Percentiles rank a stretch among this genome's conserved stretches.
Conservation (phyloP, 306 rosid species). For the Prunus mume region DNA sequence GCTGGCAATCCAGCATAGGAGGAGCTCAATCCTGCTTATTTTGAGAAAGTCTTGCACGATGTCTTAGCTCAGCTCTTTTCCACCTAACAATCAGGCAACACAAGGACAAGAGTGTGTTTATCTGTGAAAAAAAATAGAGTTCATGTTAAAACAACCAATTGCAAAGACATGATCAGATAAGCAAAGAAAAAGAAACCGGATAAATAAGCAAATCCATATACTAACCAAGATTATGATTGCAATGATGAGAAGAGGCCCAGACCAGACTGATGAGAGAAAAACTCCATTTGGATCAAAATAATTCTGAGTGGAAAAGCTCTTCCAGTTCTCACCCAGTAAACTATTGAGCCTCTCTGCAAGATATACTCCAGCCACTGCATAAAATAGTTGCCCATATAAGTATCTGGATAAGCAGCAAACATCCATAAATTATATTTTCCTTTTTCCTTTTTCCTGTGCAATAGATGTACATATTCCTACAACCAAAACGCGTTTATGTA, state of each 20-base stretch:
- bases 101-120: slow-evolving; percentile 81
- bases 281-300: slow-evolving; percentile 84
- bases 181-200: background rate
- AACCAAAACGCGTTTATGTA: background rate
- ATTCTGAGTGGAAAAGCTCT: slow-evolving; percentile 73
- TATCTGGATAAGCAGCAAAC: slow-evolving; percentile 3
- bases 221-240: slow-evolving; percentile 91
- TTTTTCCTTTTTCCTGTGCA: no score
- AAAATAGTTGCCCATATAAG: slow-evolving; percentile 25
- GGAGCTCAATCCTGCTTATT: slow-evolving; percentile 62
- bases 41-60: slow-evolving; percentile 72
- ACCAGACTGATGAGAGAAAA: slow-evolving; percentile 82
- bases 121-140: slow-evolving; percentile 45
- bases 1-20: background rate
- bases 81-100: slow-evolving; percentile 82
- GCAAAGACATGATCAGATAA: slow-evolving; percentile 3
- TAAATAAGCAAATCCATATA: slow-evolving; percentile 7
- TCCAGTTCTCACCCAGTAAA: slow-evolving; percentile 67
- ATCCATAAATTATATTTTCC: background rate
- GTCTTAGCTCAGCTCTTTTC: slow-evolving; percentile 94
- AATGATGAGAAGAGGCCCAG: slow-evolving; percentile 84
- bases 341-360: slow-evolving; percentile 74
- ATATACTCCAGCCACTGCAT: slow-evolving; percentile 89
- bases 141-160: slow-evolving; percentile 2
- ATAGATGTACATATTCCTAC: background rate